A percentile compares a stretch with the other conserved stretches of the same genome.
phyloP scores from a whole-genome alignment of 2,329 filamentous ascomycete species.

The Aureobasidium sp. region DNA sequence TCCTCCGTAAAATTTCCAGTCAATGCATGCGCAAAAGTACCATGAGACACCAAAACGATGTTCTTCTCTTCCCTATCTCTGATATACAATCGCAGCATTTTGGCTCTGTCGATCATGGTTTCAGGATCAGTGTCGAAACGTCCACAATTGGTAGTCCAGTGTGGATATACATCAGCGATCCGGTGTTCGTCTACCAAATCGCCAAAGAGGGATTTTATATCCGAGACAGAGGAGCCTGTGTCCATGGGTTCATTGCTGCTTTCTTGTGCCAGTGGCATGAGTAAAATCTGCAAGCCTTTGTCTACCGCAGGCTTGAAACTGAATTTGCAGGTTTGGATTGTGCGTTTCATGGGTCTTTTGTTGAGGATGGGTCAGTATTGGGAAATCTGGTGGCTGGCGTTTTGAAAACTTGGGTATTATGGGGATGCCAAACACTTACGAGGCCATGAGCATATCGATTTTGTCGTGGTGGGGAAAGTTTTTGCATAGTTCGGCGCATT shows the following conservation, averaged over 20 bases:
- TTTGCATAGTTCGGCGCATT: slow-evolving; percentile 57
- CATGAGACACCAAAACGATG: slow-evolving; percentile 71
- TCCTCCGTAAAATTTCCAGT: slow-evolving; percentile 67
- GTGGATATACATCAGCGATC: slow-evolving; percentile 36
- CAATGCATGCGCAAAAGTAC: slow-evolving; percentile 74
- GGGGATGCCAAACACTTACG: slow-evolving; percentile 23
- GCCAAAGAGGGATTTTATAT: slow-evolving; percentile 54
- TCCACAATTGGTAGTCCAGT: slow-evolving; percentile 61
- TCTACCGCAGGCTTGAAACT: slow-evolving; percentile 55
- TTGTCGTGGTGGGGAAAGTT: slow-evolving; percentile 56
- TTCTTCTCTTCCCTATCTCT: slow-evolving; percentile 48
- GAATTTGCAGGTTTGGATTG: slow-evolving; percentile 66
- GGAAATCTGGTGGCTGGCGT: too few species aligned
- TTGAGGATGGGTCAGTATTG: not conserved
- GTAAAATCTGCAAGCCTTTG: slow-evolving; percentile 46
- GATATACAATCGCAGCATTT: slow-evolving; percentile 50
- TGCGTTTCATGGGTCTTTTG: slow-evolving; percentile 59
- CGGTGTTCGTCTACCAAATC: slow-evolving; percentile 54
- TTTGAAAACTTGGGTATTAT: too few species aligned
- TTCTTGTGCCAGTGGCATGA: slow-evolving; percentile 71
- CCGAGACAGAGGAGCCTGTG: slow-evolving; percentile 51
- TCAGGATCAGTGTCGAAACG: slow-evolving; percentile 36
- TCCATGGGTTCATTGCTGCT: slow-evolving; percentile 67
- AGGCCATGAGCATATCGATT: slow-evolving; percentile 65
- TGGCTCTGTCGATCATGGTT: slow-evolving; percentile 54